A percentile compares a stretch with the other conserved stretches of the same genome.
phyloP scores from a whole-genome alignment of 176 grass and related monocot species.

The Oryza nivara region DNA sequence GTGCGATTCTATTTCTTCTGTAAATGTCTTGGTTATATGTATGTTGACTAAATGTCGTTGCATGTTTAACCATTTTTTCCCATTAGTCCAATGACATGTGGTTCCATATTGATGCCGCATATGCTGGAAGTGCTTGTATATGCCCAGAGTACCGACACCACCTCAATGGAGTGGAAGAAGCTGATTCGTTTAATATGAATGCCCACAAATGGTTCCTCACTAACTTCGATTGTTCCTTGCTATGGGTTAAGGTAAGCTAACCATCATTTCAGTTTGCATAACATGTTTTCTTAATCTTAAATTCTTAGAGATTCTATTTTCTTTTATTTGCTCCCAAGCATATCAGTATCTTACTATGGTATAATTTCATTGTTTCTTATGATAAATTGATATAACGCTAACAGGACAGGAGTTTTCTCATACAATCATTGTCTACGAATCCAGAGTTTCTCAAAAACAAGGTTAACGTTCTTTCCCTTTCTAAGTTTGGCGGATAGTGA shows the following conservation, averaged over 20 bases:
- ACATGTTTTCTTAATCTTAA: constrained; percentile 10
- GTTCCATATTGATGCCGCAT: constrained; percentile 86
- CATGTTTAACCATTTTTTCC: constrained; percentile 2
- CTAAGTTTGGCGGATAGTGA: neutral
- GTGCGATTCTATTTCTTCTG: neutral
- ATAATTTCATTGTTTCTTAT: constrained; percentile 7
- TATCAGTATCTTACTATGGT: neutral
- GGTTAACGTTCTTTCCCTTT: constrained; percentile 45
- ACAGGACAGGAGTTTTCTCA: constrained; percentile 66
- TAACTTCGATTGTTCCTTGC: constrained; percentile 77
- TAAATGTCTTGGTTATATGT: neutral
- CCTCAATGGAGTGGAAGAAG: constrained; percentile 78
- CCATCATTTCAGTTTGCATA: constrained; percentile 21
- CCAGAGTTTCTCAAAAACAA: constrained; percentile 82
- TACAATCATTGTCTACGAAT: constrained; percentile 71
- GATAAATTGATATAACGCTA: neutral
- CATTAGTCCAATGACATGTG: constrained; percentile 63
- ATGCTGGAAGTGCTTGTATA: constrained; percentile 80
- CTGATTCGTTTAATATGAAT: constrained; percentile 93
- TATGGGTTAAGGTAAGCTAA: constrained; percentile 71
- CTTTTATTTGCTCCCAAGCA: constrained; percentile 10
- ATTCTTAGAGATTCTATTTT: neutral
- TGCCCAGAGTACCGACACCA: constrained; percentile 80
- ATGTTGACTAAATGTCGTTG: constrained; percentile 1
- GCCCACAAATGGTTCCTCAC: constrained; percentile 94